Base-by-base conservation (phyloP, 345 rosid genomes). In the Anastatica hierochuntica region DNA sequence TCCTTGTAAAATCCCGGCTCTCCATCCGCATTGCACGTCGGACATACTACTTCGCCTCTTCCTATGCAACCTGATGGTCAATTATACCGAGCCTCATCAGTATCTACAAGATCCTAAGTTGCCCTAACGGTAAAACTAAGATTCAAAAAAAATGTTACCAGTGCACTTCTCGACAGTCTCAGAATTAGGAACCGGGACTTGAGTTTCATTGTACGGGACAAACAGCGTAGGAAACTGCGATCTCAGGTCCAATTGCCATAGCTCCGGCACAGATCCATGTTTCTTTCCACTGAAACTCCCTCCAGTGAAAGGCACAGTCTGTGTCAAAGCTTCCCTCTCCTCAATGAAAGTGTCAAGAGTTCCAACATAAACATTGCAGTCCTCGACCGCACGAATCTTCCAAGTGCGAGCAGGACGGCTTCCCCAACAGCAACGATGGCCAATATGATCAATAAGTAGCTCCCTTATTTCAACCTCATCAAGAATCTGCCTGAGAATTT, bases 351-450 rank as follows among this genome's bases (percentile, higher is more conserved):
- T 83, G 19, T 92, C 98, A 4, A 92, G 81, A 43, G 95, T 84
- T 53, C 98, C 98, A 2, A 85, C 86, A 57, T 88, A 85, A 48
- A 92, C 96, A 71, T 88, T 87, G 70, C 98, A 92, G 75, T 85
- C 98, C 69, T 92, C 98, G 2, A 88, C 58, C 0, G 85, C 69
- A 21, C 44, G 84, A 74, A 92, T 92, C 77, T 73, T 92, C 96
- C 98, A 92, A 3, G 95, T 77, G 31, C 98, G 81, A 75, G 98
- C 90, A 19, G 94, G 98, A 53, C 81, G 90, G 57, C 98, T 92
- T 60, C 96, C 98, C 96, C 96, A 88, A 72, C 98, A 92, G 46
- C 95, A 92, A 41, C 83, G 88, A 58, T 88, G 98, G 21, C 90
- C 95, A 8, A 92, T 80, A 57, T 85, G 94, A 63, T 88, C 94